Evolutionary conservation across 305 asterid species (phyloP).

Genomic region (Lippia alba): DNA sequence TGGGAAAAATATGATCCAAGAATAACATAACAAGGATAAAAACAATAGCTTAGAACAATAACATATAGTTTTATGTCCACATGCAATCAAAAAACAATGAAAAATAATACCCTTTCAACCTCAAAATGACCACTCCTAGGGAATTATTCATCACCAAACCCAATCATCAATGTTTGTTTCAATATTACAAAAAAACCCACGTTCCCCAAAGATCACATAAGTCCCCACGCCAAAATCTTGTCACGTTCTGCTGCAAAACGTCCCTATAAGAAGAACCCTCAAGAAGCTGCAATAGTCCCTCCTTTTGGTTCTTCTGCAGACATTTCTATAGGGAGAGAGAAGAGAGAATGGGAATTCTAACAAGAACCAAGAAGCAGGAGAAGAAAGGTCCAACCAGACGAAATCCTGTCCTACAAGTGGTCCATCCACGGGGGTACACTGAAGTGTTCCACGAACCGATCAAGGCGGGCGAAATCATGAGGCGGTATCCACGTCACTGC

Average conservation of each 20-base stretch:
- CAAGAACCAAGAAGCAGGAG: slow-evolving; percentile 32
- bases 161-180: neutral
- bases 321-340: slow-evolving; percentile 2
- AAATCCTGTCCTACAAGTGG: slow-evolving; percentile 54
- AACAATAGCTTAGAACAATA: slow-evolving; percentile 2
- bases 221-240: slow-evolving; percentile 32
- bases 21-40: slow-evolving; percentile 21
- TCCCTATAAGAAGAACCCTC: slow-evolving; percentile 18
- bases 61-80: neutral
- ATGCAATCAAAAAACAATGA: slow-evolving; percentile 15
- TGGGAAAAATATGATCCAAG: neutral
- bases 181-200: slow-evolving; percentile 22
- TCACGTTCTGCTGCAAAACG: slow-evolving; percentile 5
- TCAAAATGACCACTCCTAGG: slow-evolving; percentile 27
- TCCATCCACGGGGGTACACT: slow-evolving; percentile 54
- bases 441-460: slow-evolving; percentile 54
- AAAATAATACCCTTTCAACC: slow-evolving; percentile 12
- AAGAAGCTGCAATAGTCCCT: slow-evolving; percentile 15
- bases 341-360: slow-evolving; percentile 13
- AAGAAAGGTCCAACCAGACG: slow-evolving; percentile 48
- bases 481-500: slow-evolving; percentile 59
- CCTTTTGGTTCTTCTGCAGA: slow-evolving; percentile 33
- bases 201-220: slow-evolving; percentile 29
- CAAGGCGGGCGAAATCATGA: slow-evolving; percentile 60
- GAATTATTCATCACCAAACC: neutral